These are phyloP conservation scores for Oryza glaberrima DNA, from an alignment of 176 grass and related monocot genomes.

Conservation along the genomic window DNA sequence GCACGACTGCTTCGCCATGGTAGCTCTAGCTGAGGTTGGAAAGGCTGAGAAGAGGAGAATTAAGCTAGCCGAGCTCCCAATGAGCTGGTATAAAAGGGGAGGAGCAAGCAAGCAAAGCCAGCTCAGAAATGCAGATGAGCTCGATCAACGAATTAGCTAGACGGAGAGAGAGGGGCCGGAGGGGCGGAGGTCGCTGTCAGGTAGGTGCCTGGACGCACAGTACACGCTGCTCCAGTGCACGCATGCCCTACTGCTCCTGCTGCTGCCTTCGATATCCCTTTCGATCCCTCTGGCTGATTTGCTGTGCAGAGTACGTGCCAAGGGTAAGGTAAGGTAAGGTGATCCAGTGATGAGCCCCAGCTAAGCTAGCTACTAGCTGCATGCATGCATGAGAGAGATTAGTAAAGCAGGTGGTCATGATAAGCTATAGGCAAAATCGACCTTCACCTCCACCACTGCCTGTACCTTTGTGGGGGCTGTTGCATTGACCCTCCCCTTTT, in stretches of 20 bases:
- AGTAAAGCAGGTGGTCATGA: slow-evolving; percentile 6
- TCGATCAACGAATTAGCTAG: too few relatives aligned
- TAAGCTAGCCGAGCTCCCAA: too few relatives aligned
- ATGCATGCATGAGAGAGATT: not conserved
- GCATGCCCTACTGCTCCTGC: not conserved
- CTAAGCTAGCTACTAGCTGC: too few relatives aligned
- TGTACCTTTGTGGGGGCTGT: slow-evolving; percentile 20
- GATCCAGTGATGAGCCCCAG: not conserved
- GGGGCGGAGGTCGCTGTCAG: slow-evolving; percentile 49
- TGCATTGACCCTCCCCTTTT: not conserved
- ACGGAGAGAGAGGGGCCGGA: not conserved
- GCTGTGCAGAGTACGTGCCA: too few relatives aligned
- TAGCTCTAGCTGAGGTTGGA: not conserved
- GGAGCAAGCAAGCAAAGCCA: not conserved
- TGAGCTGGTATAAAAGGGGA: slow-evolving; percentile 42
- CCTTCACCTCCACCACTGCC: not conserved
- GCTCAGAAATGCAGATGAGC: not conserved
- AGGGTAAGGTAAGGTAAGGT: too few relatives aligned
- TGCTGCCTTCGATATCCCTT: not conserved
- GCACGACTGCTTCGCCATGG: slow-evolving; percentile 71
- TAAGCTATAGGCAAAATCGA: too few relatives aligned
- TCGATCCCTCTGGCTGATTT: not conserved
- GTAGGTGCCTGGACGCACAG: slow-evolving; percentile 49
- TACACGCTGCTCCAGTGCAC: not conserved
- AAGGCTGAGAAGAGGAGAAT: not conserved